Percentiles rank a stretch among this genome's conserved stretches.
phyloP scores from a whole-genome alignment of 768 basidiomycete species.

The Nidularia sp. region DNA sequence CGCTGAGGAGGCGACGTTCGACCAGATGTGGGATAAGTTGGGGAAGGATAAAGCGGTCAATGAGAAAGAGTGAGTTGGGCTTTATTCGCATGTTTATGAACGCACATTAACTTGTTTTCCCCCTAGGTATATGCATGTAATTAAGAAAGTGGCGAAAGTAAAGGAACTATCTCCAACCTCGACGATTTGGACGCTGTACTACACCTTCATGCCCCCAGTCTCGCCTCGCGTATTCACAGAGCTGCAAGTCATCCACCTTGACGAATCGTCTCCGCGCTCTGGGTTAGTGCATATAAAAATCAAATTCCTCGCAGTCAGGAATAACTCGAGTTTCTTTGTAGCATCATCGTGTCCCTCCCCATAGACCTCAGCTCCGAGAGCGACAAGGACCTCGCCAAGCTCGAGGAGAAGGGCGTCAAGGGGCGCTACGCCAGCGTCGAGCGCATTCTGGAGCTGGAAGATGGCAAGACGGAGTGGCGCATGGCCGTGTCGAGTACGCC shows the following conservation, averaged over 20 bases:
- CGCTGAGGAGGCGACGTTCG: conserved; percentile 64
- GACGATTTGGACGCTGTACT: conserved; percentile 68
- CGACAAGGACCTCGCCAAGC: conserved; percentile 51
- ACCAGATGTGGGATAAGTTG: conserved; percentile 68
- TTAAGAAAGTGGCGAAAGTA: conserved; percentile 60
- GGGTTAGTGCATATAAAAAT: conserved; percentile 42
- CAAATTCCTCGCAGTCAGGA: neutral
- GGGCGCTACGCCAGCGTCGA: conserved; percentile 74
- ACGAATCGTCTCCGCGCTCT: conserved; percentile 43
- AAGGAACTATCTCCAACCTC: conserved; percentile 62
- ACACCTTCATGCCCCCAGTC: conserved; percentile 67
- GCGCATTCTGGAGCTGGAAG: conserved; percentile 53
- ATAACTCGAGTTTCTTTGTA: conserved; percentile 9
- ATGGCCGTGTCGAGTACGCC: conserved; percentile 78
- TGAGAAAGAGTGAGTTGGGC: conserved; percentile 55
- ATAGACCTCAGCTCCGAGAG: conserved; percentile 48
- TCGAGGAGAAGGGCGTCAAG: conserved; percentile 61
- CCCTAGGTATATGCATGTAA: conserved; percentile 33
- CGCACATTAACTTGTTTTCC: too few relatives aligned
- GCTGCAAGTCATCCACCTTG: conserved; percentile 56
- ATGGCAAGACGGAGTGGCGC: conserved; percentile 69
- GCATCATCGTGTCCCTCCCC: conserved; percentile 61
- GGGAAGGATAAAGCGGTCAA: conserved; percentile 63
- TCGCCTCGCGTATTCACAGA: conserved; percentile 77
- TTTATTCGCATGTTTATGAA: too few relatives aligned